A percentile compares a stretch with the other conserved stretches of the same genome.
These are phyloP conservation scores for Candida xiaguanensis DNA, from an alignment of 805 yeast genomes.

Conservation along the genomic window DNA sequence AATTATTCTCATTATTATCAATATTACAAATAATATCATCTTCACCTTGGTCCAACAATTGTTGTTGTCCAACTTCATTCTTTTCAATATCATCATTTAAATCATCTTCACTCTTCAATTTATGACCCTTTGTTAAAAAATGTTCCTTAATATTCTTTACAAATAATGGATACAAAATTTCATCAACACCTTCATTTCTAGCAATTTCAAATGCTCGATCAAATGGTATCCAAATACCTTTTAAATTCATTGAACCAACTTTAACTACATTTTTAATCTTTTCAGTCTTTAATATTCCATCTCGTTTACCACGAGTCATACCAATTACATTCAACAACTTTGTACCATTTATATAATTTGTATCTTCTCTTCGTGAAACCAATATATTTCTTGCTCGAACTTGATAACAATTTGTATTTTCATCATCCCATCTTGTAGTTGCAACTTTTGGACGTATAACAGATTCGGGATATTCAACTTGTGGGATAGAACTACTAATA, in stretches of 20 bases:
- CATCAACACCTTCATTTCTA: slow-evolving; percentile 36
- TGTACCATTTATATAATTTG: slow-evolving; percentile 34
- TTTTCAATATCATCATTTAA: slow-evolving; percentile 1
- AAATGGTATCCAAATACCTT: slow-evolving; percentile 42
- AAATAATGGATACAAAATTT: slow-evolving; percentile 30
- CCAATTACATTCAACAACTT: slow-evolving; percentile 36
- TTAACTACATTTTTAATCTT: slow-evolving; percentile 27
- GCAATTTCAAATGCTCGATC: slow-evolving; percentile 38
- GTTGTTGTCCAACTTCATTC: not conserved
- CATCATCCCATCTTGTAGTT: slow-evolving; percentile 37
- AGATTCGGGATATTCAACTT: slow-evolving; percentile 13
- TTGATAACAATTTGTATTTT: slow-evolving; percentile 34
- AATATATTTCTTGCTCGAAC: slow-evolving; percentile 29
- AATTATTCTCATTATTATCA: not conserved
- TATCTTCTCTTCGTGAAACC: slow-evolving; percentile 35
- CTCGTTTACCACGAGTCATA: slow-evolving; percentile 39
- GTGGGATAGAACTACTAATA: slow-evolving; percentile 7
- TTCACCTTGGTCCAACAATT: not conserved
- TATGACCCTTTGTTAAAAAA: slow-evolving; percentile 23
- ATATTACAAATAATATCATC: not conserved
- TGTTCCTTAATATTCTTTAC: slow-evolving; percentile 26
- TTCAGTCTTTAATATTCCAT: slow-evolving; percentile 37
- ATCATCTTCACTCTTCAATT: slow-evolving; percentile 16
- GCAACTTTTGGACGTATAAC: slow-evolving; percentile 30
- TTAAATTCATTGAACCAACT: slow-evolving; percentile 37